These are phyloP conservation scores for Sordariomycetes sp. DNA, from an alignment of 2,329 filamentous ascomycete species.

Conservation along the genomic window DNA sequence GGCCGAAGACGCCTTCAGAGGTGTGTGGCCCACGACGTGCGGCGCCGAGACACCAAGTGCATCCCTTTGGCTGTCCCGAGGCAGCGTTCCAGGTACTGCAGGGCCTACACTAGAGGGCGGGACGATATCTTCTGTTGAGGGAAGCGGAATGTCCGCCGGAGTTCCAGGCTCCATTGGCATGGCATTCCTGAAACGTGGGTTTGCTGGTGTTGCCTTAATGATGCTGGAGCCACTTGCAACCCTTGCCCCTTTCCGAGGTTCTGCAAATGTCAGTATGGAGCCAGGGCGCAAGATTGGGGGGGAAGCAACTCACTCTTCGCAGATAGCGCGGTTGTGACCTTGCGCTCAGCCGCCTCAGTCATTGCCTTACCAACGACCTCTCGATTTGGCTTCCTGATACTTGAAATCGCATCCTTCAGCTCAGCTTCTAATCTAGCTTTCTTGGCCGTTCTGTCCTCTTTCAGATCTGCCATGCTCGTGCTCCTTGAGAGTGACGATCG, in stretches of 20 bases:
- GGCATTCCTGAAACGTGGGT: conserved; percentile 43
- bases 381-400: conserved; percentile 68
- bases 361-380: conserved; percentile 58
- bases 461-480: conserved; percentile 38
- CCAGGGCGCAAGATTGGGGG: background rate
- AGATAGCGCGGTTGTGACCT: conserved; percentile 36
- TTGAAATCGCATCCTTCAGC: conserved; percentile 63
- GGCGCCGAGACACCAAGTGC: too few species aligned
- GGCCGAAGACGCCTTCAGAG: conserved; percentile 7
- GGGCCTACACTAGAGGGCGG: conserved; percentile 27
- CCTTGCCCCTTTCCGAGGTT: conserved; percentile 41
- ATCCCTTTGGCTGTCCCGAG: conserved; percentile 7
- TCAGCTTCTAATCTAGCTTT: conserved; percentile 62
- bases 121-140: conserved; percentile 18
- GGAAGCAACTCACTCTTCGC: conserved; percentile 32
- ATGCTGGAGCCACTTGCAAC: conserved; percentile 21
- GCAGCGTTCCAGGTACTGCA: conserved; percentile 22
- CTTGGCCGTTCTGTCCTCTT: conserved; percentile 51
- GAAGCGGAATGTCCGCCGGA: conserved; percentile 10
- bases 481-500: conserved; percentile 25
- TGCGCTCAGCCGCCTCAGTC: conserved; percentile 57
- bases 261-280: conserved; percentile 24
- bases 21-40: conserved; percentile 6
- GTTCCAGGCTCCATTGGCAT: conserved; percentile 22
- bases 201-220: conserved; percentile 49